Base-by-base conservation (phyloP, 2,329 filamentous ascomycete genomes). In the Blastomyces gilchristii region DNA sequence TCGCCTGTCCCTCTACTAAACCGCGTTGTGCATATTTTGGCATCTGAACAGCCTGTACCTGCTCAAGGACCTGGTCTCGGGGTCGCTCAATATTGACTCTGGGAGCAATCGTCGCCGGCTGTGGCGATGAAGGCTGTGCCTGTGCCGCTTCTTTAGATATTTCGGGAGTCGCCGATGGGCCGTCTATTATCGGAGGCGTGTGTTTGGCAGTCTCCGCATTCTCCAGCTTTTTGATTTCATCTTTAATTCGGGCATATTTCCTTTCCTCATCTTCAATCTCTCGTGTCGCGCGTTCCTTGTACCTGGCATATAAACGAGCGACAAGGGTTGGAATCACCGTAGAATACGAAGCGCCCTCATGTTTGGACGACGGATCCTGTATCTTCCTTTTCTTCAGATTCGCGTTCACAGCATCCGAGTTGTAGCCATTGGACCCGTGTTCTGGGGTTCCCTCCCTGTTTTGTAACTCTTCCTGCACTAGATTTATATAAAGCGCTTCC, bases 191-290 rank as follows among this genome's bases (percentile, higher is more conserved):
- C 0, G 63, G 47, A 14, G 67, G 59, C 39, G 58, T 63, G 11
- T 64, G 63, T 31, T 82, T 77, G 65, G 85, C 81, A 74, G 78
- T 80, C 62, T 81, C 79, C 54, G 82, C 83, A 69, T 81, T 80
- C 72, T 92, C 85, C 58, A 94, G 81, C 63, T 86, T 81, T 49
- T 80, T 78, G 60, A 95, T 84, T 67, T 96, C 88, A 64, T 80
- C 80, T 73, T 86, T 83, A 53, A 93, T 76, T 22, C 77, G 77
- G 34, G 83, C 81, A 71, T 87, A 88, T 60, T 79, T 81, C 64
- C 80, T 81, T 77, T 97, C 92, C 65, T 94, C 87, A 62, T 88
- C 84, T 64, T 83, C 81, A 64, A 97, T 89, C 69, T 87, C 83
- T 63, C 80, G 78, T n/a, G 91, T 82, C 58, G 87, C 80, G 53